Base-by-base conservation (phyloP, 2,329 filamentous ascomycete species). In the Dactylella cylindrospora region DNA sequence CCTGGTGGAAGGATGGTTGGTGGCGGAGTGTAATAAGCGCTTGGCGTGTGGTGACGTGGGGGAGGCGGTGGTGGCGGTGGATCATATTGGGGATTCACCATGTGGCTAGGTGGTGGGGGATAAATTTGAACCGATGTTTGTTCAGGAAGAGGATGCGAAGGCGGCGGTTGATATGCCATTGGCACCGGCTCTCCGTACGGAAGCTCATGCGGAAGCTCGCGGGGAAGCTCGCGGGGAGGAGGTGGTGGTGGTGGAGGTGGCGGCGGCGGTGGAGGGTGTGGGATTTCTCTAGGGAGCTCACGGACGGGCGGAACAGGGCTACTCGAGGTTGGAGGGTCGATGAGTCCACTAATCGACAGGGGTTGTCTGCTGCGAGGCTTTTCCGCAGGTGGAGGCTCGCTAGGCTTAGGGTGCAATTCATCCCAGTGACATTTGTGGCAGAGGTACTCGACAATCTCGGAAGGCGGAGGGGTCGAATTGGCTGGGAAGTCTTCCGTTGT, bases 341-440 rank as follows among this genome's bases (percentile, higher is more conserved):
- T 54, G 12, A 62, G 38, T 12, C 57, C 57, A 15, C 57, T 62
- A 20, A 62, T 62, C 12, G 57, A 54, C 13, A 62, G 35, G 7
- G 57, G 57, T 32, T 62, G 53, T 38, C 57, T 19, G 26, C 43
- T 62, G 25, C 57, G 47, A 20, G 49, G 49, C 31, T 62, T 62
- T 29, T 62, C 57, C 20, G 45, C 57, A 9, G n/a, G n/a, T 7
- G 49, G 49, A 13, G 44, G 43, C 9, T 62, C 57, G 17, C 17
- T 54, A 20, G 39, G 41, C 49, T 54, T 54, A 3, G 61, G 60
- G 39, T 67, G 60, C 15, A 65, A 41, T 32, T 60, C 66, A 29
- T 67, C 64, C 29, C 62, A 60, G 39, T 67, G 66, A 17, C 67
- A 68, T 9, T 66, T 65, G 29, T 67, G 59, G 38, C 67, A 68